Conservation (phyloP, 2,329 filamentous ascomycete species). For the Fusarium lateritium region DNA sequence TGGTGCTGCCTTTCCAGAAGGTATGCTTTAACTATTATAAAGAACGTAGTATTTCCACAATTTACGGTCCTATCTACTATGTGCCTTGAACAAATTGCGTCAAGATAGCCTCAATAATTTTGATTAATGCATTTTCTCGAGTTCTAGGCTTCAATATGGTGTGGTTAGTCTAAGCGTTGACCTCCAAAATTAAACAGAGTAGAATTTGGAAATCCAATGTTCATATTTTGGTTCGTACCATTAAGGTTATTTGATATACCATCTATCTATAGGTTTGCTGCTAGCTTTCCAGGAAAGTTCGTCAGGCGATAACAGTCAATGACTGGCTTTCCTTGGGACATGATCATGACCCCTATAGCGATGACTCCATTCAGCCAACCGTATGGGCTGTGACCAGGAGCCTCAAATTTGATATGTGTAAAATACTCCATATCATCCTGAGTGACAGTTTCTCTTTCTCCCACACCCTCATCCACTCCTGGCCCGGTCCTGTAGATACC, state of each 20-base stretch:
- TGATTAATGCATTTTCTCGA: too few species aligned
- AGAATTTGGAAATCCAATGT: too few species aligned
- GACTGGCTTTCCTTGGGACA: slow-evolving; percentile 35
- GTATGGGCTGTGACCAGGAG: slow-evolving; percentile 29
- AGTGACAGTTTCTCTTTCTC: slow-evolving; percentile 22
- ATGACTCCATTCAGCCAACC: slow-evolving; percentile 39
- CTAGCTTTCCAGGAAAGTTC: slow-evolving; percentile 36
- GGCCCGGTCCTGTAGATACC: slow-evolving; percentile 41
- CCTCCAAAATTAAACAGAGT: too few species aligned
- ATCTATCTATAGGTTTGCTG: slow-evolving; percentile 8
- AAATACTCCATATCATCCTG: slow-evolving; percentile 44
- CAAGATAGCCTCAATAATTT: too few species aligned
- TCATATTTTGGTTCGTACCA: not conserved
- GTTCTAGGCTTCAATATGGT: too few species aligned
- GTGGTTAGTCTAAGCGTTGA: too few species aligned
- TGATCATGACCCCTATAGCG: slow-evolving; percentile 36
- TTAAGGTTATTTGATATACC: accelerated
- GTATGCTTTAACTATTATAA: too few species aligned
- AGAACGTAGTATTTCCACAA: too few species aligned
- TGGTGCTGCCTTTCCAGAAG: too few species aligned
- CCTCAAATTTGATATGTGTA: slow-evolving; percentile 39
- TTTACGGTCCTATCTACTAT: too few species aligned
- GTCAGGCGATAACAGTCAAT: slow-evolving; percentile 45
- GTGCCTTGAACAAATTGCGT: too few species aligned
- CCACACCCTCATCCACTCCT: slow-evolving; percentile 4